Evolutionary conservation across 78 protist genomes (phyloP).

Genomic region (Guillardia theta): DNA sequence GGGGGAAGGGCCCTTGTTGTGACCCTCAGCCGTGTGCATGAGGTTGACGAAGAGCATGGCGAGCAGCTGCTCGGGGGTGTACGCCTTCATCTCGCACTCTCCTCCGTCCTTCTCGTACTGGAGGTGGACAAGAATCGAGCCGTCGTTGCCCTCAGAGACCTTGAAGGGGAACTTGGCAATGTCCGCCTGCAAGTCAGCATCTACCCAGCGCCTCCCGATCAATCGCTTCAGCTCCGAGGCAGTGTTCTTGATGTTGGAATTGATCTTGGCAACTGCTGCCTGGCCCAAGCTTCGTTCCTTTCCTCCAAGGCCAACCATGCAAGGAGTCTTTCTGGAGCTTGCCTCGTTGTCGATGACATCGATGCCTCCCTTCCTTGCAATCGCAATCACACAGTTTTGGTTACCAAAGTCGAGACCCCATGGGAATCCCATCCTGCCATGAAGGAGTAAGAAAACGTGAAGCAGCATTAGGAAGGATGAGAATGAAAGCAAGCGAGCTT

Average conservation of each 20-base stretch:
- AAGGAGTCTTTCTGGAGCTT: neutral
- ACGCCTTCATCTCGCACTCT: neutral
- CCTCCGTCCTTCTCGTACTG: neutral
- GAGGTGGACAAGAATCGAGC: neutral
- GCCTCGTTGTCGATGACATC: slow-evolving; percentile 85
- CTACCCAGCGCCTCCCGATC: slow-evolving; percentile 70
- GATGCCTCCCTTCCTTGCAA: slow-evolving; percentile 86
- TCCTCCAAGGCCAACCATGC: slow-evolving; percentile 38
- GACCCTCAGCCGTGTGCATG: neutral
- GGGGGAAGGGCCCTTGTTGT: neutral
- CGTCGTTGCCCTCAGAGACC: slow-evolving; percentile 9
- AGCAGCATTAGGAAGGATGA: neutral
- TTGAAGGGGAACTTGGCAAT: neutral
- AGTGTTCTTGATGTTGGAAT: slow-evolving; percentile 83
- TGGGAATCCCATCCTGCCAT: slow-evolving; percentile 16
- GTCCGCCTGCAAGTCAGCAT: slow-evolving; percentile 53
- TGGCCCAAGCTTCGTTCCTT: slow-evolving; percentile 42
- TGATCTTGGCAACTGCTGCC: slow-evolving; percentile 7
- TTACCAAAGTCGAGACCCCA: slow-evolving; percentile 35
- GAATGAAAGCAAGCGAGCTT: neutral
- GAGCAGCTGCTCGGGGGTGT: slow-evolving; percentile 67
- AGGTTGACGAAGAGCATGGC: slow-evolving; percentile 79
- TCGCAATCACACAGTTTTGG: slow-evolving; percentile 61
- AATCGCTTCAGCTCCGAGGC: slow-evolving; percentile 72
- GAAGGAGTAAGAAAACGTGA: neutral